A percentile compares a stretch with the other conserved stretches of the same genome.
phyloP scores from a whole-genome alignment of 352 stramenopile genomes.

The Phytophthora uliginosa region DNA sequence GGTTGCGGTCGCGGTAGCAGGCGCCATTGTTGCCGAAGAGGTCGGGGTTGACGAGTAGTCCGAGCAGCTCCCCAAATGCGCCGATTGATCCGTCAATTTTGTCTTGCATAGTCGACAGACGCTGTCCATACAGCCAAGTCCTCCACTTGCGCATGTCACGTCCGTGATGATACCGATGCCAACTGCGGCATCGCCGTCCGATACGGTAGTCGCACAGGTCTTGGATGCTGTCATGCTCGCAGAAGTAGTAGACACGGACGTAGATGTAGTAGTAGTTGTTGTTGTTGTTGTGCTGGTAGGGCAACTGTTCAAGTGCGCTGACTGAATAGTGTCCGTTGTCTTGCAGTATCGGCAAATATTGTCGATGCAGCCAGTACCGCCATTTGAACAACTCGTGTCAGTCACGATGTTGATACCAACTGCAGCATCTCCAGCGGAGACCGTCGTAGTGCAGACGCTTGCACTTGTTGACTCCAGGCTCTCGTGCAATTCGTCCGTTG shows the following conservation, averaged over 20 bases:
- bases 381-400: conserved; percentile 21
- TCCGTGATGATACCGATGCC: conserved; percentile 43
- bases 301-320: conserved; percentile 24
- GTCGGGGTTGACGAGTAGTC: conserved; percentile 8
- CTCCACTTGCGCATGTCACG: conserved; percentile 29
- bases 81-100: conserved; percentile 29
- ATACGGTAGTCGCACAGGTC: conserved; percentile 13
- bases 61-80: conserved; percentile 31
- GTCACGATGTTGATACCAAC: conserved; percentile 43
- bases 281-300: neutral
- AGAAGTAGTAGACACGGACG: neutral
- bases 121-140: conserved; percentile 37
- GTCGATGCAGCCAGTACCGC: conserved; percentile 24
- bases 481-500: neutral
- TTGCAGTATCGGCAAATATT: neutral
- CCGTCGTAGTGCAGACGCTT: conserved; percentile 16
- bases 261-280: neutral
- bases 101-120: conserved; percentile 40
- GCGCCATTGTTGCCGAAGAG: neutral
- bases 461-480: conserved; percentile 3
- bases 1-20: neutral
- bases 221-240: neutral
- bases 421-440: conserved; percentile 22
- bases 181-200: conserved; percentile 27
- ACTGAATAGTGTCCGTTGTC: neutral